phyloP scores from a whole-genome alignment of 208 protist genomes.

The Wallacemonas sp. region DNA sequence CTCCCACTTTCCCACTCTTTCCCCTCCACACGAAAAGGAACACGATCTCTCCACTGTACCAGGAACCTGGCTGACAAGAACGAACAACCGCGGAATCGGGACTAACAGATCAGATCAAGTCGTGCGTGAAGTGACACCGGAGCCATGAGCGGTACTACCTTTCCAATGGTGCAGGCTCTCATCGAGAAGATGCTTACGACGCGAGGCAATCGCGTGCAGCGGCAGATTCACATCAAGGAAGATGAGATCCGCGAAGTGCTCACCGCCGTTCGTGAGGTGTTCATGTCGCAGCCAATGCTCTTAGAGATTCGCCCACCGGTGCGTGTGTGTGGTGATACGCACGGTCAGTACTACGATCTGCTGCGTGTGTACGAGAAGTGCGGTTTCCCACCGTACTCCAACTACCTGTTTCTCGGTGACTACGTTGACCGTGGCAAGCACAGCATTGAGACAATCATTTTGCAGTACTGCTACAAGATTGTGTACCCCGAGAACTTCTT shows the following conservation, averaged over 20 bases:
- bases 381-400: slow-evolving; percentile 98
- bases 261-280: slow-evolving; percentile 73
- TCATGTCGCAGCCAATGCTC: slow-evolving; percentile 89
- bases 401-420: slow-evolving; percentile 99
- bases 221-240: slow-evolving; percentile 74
- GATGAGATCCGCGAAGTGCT: slow-evolving; percentile 82
- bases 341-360: slow-evolving; percentile 99
- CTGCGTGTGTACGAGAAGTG: slow-evolving; percentile 99
- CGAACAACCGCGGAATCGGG: too few relatives aligned
- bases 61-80: too few relatives aligned
- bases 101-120: too few relatives aligned
- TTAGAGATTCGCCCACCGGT: slow-evolving; percentile 88
- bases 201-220: slow-evolving; percentile 53
- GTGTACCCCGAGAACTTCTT: slow-evolving; percentile 98
- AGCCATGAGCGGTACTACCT: slow-evolving; percentile 11
- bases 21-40: too few relatives aligned
- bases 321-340: slow-evolving; percentile 95
- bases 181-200: slow-evolving; percentile 75
- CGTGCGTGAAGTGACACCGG: background rate
- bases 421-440: slow-evolving; percentile 99
- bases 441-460: slow-evolving; percentile 91
- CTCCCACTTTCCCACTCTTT: too few relatives aligned
- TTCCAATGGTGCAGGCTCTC: slow-evolving; percentile 41
- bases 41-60: too few relatives aligned
- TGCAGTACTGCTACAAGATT: slow-evolving; percentile 96